Conservation (phyloP, 805 yeast genomes). For the baker's yeast (Saccharomyces cerevisiae) region DNA sequence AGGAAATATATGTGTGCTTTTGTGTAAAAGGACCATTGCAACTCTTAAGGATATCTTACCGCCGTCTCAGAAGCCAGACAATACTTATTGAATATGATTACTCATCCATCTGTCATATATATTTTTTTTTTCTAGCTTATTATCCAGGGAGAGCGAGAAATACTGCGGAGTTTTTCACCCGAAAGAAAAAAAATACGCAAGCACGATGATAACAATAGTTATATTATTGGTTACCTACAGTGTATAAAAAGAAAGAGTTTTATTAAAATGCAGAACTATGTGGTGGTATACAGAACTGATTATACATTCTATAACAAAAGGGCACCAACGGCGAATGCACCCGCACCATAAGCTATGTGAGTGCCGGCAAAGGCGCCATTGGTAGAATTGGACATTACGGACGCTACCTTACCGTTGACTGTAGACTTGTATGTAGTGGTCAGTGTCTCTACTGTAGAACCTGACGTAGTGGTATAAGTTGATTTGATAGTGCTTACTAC, state of each 20-base stretch:
- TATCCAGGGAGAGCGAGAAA: neutral
- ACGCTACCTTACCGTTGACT: conserved; percentile 3
- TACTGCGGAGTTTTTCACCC: neutral
- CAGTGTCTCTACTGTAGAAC: neutral
- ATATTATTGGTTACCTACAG: neutral
- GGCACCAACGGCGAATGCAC: conserved; percentile 14
- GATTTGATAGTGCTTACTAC: neutral
- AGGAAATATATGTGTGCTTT: conserved; percentile 46
- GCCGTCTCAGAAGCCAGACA: neutral
- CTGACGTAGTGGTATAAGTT: neutral
- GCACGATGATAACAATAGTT: neutral
- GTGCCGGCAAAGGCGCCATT: conserved; percentile 10
- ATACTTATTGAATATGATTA: neutral
- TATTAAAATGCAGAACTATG: neutral
- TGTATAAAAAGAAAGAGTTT: neutral
- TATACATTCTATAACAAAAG: conserved; percentile 1
- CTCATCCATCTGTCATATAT: neutral
- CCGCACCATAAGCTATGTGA: conserved; percentile 8
- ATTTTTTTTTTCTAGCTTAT: neutral
- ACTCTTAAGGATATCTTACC: neutral
- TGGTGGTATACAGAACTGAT: conserved; percentile 1
- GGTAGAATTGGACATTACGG: conserved; percentile 11
- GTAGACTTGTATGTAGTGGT: neutral
- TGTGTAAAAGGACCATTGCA: conserved; percentile 57
- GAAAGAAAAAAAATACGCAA: neutral